Percentiles rank a stretch among this genome's conserved stretches.
Conservation (phyloP, 2,329 filamentous ascomycete genomes). For the Hypoxylon sp. region DNA sequence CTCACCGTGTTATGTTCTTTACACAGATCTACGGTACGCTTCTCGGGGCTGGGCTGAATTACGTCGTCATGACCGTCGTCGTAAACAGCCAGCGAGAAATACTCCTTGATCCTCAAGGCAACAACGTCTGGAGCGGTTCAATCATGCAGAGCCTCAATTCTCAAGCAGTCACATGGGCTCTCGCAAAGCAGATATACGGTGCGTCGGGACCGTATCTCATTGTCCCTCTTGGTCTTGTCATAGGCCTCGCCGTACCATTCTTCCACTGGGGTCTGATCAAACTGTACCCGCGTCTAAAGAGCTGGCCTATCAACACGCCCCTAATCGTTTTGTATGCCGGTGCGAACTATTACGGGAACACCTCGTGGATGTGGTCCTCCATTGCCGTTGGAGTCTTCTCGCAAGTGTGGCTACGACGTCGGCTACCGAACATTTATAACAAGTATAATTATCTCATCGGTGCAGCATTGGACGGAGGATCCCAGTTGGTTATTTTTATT, state of each 20-base stretch:
- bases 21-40: conserved; percentile 70
- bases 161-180: conserved; percentile 64
- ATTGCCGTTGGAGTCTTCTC: conserved; percentile 35
- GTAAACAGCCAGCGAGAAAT: conserved; percentile 64
- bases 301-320: conserved; percentile 33
- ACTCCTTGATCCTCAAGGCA: conserved; percentile 62
- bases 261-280: conserved; percentile 34
- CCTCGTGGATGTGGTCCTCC: conserved; percentile 64
- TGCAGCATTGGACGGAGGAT: conserved; percentile 68
- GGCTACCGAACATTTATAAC: conserved; percentile 64
- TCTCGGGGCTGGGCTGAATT: conserved; percentile 68
- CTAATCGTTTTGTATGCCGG: conserved; percentile 24
- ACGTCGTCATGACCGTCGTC: conserved; percentile 69
- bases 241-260: conserved; percentile 56
- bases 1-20: conserved; percentile 68
- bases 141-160: conserved; percentile 65
- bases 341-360: conserved; percentile 54
- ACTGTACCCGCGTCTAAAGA: conserved; percentile 12
- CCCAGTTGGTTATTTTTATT: conserved; percentile 64
- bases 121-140: conserved; percentile 67
- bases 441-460: conserved; percentile 68
- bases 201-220: conserved; percentile 60
- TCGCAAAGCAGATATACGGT: conserved; percentile 69
- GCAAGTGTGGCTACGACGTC: conserved; percentile 31
- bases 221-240: conserved; percentile 65